Evolutionary conservation across 2,329 filamentous ascomycete species (phyloP).

Genomic region (Phaeosphaeria sp.): DNA sequence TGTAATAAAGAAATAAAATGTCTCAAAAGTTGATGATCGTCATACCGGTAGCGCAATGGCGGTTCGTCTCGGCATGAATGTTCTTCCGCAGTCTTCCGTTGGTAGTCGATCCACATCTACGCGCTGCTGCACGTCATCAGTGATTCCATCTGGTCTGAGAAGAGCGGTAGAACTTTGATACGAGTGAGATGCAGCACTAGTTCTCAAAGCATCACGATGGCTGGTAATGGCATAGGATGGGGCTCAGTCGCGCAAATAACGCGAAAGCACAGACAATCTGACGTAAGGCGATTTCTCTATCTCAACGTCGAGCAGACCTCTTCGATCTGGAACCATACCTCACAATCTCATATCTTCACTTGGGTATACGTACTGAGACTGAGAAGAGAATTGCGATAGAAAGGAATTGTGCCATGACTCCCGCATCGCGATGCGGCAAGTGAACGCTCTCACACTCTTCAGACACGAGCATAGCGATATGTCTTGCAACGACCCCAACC

Average conservation of each 20-base stretch:
- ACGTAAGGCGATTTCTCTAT: neutral
- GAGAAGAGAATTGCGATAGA: too few species aligned
- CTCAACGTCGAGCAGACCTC: neutral
- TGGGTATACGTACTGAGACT: too few species aligned
- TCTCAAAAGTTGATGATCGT: neutral
- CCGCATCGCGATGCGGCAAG: too few species aligned
- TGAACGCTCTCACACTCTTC: too few species aligned
- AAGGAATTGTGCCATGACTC: too few species aligned
- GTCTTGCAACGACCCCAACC: too few species aligned
- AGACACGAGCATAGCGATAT: too few species aligned
- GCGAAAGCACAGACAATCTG: neutral
- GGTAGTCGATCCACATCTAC: neutral
- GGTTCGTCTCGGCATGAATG: conserved; percentile 4
- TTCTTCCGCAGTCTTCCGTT: conserved; percentile 3
- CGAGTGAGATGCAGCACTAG: neutral
- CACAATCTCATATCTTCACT: too few species aligned
- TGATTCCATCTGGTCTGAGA: neutral
- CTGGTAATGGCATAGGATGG: neutral
- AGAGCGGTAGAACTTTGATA: neutral
- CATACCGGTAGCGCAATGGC: conserved; percentile 6
- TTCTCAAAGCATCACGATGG: neutral
- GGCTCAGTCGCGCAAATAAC: neutral
- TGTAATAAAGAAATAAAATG: neutral
- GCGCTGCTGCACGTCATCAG: neutral
- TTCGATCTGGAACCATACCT: too few species aligned